Conservation (phyloP, 768 basidiomycete species). For the Panellus pusillus region DNA sequence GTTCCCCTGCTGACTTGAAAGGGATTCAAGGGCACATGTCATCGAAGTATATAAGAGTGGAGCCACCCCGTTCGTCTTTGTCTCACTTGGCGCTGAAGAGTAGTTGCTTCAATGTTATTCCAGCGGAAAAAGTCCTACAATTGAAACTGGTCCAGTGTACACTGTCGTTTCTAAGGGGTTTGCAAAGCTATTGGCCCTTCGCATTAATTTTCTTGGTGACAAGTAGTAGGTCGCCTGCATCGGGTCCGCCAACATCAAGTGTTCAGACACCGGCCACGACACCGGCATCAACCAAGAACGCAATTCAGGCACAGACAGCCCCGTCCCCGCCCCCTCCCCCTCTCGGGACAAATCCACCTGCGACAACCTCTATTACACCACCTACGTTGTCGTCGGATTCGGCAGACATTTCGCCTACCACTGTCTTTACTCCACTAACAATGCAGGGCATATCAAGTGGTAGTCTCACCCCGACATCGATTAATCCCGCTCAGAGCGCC, state of each 20-base stretch:
- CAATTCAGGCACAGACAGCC: not conserved
- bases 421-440: no score
- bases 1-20: no score
- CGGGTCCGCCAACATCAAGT: not conserved
- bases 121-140: constrained; percentile 8
- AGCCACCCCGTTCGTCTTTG: not conserved
- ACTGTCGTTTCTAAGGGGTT: constrained; percentile 3
- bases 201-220: not conserved
- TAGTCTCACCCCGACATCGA: no score
- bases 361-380: not conserved
- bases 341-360: not conserved
- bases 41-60: not conserved
- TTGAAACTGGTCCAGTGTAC: constrained; percentile 7
- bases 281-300: not conserved
- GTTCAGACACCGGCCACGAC: not conserved
- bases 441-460: no score
- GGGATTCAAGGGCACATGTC: not conserved
- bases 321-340: not conserved
- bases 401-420: not conserved
- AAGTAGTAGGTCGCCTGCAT: not conserved
- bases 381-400: not conserved
- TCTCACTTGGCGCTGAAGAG: no score
- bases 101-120: no score
- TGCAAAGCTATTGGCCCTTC: not conserved
- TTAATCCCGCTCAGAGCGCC: no score